Evolutionary conservation across 1,139 yeast species (phyloP), one percentile per base, ranked within the genome.

Genomic region (Saccharomyces hybrid): DNA sequence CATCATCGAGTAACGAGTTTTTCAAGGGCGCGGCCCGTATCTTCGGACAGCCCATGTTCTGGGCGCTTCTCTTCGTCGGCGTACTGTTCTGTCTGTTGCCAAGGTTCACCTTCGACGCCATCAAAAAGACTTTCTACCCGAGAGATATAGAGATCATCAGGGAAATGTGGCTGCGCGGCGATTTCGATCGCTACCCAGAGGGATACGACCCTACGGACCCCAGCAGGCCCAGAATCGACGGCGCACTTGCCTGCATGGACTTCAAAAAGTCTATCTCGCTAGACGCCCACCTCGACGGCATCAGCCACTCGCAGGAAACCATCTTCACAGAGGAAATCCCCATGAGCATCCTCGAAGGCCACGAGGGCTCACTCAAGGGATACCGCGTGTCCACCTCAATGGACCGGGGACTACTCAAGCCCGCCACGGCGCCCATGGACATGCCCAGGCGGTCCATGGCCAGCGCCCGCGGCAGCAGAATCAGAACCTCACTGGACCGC

Each of bases 1-100:
- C 80, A 6, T 60, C 75, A 11, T 73, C 75, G 54, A 78, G 95
- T 55, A 79, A 75, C 7, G 96, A 87, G 63, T 86, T 88, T 62
- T 93, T 85, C 72, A 81, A 85, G 60, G 82, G 88, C 31, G 97
- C 87, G 1, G 77, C 80, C 2, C 84, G 84, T 64, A 76, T 87
- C 54, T 90, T 85, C 70, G 93, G 93, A 2, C 72, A 83, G n/a
- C 75, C 83, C 1, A 66, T 83, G 2, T 90, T 82, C 70, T 93
- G 99, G 99, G 91, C 91, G 0, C 83, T 88, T 60, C 70, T 84
- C 46, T 76, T 87, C 58, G 75, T 88, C 51, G 96, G 97, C 11
- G 74, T 86, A 7, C 66, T 88, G 28, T 78, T 81, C 48, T 88
- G 95, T 69, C 70, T 93, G 58, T 66, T 90, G 19, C 98, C 98